Evolutionary conservation across 768 basidiomycete species (phyloP), one percentile per base, ranked within the genome.

Genomic region (Trametes cubensis): DNA sequence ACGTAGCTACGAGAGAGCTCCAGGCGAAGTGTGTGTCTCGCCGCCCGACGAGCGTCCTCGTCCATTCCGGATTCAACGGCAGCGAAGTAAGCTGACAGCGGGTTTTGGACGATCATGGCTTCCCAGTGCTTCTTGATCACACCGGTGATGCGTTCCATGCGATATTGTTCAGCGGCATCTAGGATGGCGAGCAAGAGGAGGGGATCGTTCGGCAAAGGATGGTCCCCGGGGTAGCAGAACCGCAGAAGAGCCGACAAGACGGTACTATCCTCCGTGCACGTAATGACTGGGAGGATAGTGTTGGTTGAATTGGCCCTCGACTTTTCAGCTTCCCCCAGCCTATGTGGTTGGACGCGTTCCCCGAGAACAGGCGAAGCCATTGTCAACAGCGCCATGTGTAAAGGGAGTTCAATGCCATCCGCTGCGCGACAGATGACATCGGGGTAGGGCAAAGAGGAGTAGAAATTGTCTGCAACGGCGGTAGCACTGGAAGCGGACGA

Each of bases 401-500:
- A 50, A 14, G 61, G 70, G 51, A 77, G 85, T 51, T 75, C 71
- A 61, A 76, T 72, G 28, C 73, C 70, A 66, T 86, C 85, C 50
- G 81, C 81, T 4, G 83, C 82, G 60, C 82, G 79, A 44, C 86
- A 75, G 58, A 85, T 78, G 56, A 86, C 72, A 64, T 86, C 84
- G 18, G 60, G 39, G 49, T 40, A 38, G 17, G 26, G 38, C 6
- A 28, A 20, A 14, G 53, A 25, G 18, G 23, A 7, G 20, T n/a
- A 30, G 48, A 41, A 38, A 13, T n/a, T 26, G 21, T 34, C 25
- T 17, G n/a, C 14, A 13, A 15, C 3, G 7, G 23, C 10, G 5
- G 11, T 25, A 4, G 21, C 39, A 39, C 40, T 20, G n/a, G 45
- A 30, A 14, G n/a, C 46, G 46, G 14, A 25, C 4, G 28, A 28